Conservation (phyloP, 305 asterid genomes). For the Andrographis paniculata region DNA sequence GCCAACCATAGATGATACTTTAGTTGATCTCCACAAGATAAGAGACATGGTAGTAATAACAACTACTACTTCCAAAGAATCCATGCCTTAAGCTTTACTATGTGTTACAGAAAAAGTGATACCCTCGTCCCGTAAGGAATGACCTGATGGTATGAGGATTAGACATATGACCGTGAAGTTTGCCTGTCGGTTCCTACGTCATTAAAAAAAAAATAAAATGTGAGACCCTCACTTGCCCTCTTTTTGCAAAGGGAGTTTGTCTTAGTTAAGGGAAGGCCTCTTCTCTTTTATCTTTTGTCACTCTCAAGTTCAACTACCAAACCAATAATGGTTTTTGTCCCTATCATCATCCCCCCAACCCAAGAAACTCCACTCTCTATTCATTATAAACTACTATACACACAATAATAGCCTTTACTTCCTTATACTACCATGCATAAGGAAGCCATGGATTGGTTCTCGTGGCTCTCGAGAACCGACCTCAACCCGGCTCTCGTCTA, state of each 20-base stretch:
- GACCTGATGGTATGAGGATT: too few relatives aligned
- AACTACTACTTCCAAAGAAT: conserved; percentile 15
- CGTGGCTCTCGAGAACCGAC: conserved; percentile 65
- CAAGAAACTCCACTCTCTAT: conserved; percentile 6
- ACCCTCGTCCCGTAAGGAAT: too few relatives aligned
- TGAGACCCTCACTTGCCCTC: conserved; percentile 11
- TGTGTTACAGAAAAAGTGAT: conserved; percentile 13
- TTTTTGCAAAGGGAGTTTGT: conserved; percentile 19
- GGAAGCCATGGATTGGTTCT: conserved; percentile 63
- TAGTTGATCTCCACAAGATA: too few relatives aligned
- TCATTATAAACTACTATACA: background rate
- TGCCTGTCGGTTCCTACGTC: too few relatives aligned
- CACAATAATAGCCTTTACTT: background rate
- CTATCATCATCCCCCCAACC: conserved; percentile 7
- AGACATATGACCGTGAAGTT: too few relatives aligned
- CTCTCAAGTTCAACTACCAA: conserved; percentile 56
- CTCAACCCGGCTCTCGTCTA: conserved; percentile 46
- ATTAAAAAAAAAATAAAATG: too few relatives aligned
- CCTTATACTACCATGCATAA: background rate
- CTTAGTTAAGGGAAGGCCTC: conserved; percentile 19
- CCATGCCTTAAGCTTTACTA: conserved; percentile 26
- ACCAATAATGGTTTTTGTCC: conserved; percentile 14
- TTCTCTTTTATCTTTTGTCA: conserved; percentile 48
- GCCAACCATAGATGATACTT: too few relatives aligned
- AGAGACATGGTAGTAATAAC: background rate